Conservation (phyloP, 495 filamentous ascomycete species). For the Talaromyces borbonicus region DNA sequence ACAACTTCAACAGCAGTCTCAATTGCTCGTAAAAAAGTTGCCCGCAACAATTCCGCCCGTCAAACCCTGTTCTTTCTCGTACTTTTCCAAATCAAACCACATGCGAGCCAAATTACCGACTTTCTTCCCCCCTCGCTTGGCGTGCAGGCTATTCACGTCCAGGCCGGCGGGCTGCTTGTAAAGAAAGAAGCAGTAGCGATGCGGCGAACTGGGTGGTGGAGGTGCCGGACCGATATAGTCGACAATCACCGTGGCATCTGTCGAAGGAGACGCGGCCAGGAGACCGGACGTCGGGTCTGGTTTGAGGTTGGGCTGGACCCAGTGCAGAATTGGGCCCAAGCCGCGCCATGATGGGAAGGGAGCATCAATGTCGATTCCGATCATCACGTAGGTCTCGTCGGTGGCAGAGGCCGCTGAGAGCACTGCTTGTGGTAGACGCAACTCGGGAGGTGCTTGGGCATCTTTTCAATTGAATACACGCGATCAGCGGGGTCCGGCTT, state of each 20-base stretch:
- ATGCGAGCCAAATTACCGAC: constrained; percentile 31
- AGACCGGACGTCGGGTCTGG: constrained; percentile 4
- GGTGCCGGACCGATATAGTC: constrained; percentile 43
- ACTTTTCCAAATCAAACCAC: constrained; percentile 41
- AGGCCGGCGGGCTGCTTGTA: constrained; percentile 46
- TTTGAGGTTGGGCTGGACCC: constrained; percentile 39
- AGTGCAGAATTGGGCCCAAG: constrained; percentile 36
- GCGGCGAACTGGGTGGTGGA: constrained; percentile 38
- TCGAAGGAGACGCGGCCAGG: constrained; percentile 2
- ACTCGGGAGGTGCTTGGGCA: constrained; percentile 19
- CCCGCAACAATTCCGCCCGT: constrained; percentile 36
- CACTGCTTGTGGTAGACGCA: constrained; percentile 16
- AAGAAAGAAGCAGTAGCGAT: constrained; percentile 48
- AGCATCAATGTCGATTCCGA: constrained; percentile 42
- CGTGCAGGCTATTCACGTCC: constrained; percentile 31
- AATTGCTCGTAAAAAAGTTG: constrained; percentile 44
- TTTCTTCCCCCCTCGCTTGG: constrained; percentile 27
- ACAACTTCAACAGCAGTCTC: neutral
- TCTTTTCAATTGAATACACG: too few relatives aligned
- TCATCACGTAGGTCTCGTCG: constrained; percentile 31
- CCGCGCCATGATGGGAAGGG: constrained; percentile 38
- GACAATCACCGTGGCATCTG: constrained; percentile 21
- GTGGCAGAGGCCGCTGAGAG: constrained; percentile 9
- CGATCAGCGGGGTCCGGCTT: too few relatives aligned
- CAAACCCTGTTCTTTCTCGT: constrained; percentile 36